Conservation (phyloP, 495 filamentous ascomycete species). For the Lepraria neglecta region DNA sequence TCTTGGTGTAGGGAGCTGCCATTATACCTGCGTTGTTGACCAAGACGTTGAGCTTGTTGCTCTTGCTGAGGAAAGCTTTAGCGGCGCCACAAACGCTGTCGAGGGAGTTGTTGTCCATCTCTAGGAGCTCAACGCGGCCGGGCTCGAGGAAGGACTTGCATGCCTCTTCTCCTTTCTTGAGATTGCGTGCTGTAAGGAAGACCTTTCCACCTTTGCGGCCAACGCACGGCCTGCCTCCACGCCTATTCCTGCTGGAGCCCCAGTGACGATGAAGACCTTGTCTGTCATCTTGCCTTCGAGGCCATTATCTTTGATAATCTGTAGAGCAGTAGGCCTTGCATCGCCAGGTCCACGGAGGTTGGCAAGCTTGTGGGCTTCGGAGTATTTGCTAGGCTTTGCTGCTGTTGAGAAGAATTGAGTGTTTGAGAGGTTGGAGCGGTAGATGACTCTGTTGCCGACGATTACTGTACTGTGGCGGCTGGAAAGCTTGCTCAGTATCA, state of each 20-base stretch:
- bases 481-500: not conserved
- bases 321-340: slow-evolving; percentile 40
- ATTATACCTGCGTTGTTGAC: slow-evolving; percentile 37
- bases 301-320: slow-evolving; percentile 41
- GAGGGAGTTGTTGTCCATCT: slow-evolving; percentile 42
- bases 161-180: slow-evolving; percentile 34
- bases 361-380: slow-evolving; percentile 1
- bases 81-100: slow-evolving; percentile 41
- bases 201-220: slow-evolving; percentile 42
- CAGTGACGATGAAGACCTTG: slow-evolving; percentile 64
- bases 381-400: not conserved
- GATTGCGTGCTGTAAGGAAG: slow-evolving; percentile 39
- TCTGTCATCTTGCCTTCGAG: slow-evolving; percentile 33
- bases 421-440: not conserved
- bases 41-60: slow-evolving; percentile 34
- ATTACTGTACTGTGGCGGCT: not conserved
- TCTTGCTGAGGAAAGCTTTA: slow-evolving; percentile 33
- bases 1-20: slow-evolving; percentile 34
- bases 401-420: not conserved
- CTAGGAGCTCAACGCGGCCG: slow-evolving; percentile 33
- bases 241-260: slow-evolving; percentile 54
- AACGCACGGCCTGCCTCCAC: slow-evolving; percentile 46
- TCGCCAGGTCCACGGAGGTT: slow-evolving; percentile 41
- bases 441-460: not conserved
- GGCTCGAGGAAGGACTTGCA: slow-evolving; percentile 20